These are phyloP conservation scores for Strigomonas culicis DNA, from an alignment of 208 protist species.

Conservation along the genomic window DNA sequence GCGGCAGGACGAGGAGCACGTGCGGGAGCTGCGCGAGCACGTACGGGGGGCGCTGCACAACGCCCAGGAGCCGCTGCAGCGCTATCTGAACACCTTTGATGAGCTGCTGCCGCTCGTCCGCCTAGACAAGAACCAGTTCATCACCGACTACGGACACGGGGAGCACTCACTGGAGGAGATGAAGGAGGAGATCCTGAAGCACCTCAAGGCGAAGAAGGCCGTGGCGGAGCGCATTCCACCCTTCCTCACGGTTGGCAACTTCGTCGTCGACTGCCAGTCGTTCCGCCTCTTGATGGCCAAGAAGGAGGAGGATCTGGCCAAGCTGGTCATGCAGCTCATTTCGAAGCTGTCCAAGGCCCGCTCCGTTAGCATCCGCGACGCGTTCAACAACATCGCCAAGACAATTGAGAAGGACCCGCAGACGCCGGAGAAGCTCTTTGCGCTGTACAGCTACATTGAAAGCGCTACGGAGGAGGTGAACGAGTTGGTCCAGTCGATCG, in stretches of 20 bases:
- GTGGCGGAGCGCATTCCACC: slow-evolving; percentile 89
- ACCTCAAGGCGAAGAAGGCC: slow-evolving; percentile 84
- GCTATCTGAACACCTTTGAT: slow-evolving; percentile 89
- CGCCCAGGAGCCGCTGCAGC: slow-evolving; percentile 81
- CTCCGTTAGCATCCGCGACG: slow-evolving; percentile 61
- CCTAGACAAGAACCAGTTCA: slow-evolving; percentile 85
- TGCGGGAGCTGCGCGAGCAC: slow-evolving; percentile 64
- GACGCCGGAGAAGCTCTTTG: slow-evolving; percentile 89
- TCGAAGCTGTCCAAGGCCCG: slow-evolving; percentile 74
- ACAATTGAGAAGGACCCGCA: slow-evolving; percentile 81
- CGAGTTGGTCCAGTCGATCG: slow-evolving; percentile 77
- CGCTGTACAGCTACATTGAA: slow-evolving; percentile 87
- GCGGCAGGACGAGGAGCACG: slow-evolving; percentile 79
- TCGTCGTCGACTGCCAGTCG: slow-evolving; percentile 92
- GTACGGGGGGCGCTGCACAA: slow-evolving; percentile 51
- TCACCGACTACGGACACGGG: slow-evolving; percentile 74
- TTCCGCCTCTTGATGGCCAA: slow-evolving; percentile 92
- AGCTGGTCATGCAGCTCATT: slow-evolving; percentile 92
- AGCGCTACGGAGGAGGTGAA: slow-evolving; percentile 73
- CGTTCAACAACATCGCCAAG: slow-evolving; percentile 86
- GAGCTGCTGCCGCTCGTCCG: slow-evolving; percentile 87
- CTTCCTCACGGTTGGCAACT: slow-evolving; percentile 93
- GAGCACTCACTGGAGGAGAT: slow-evolving; percentile 89
- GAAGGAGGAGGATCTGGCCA: slow-evolving; percentile 92
- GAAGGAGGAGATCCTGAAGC: slow-evolving; percentile 89